Conservation (phyloP, 257 asterid genomes). For the Nicotiana knightiana region DNA sequence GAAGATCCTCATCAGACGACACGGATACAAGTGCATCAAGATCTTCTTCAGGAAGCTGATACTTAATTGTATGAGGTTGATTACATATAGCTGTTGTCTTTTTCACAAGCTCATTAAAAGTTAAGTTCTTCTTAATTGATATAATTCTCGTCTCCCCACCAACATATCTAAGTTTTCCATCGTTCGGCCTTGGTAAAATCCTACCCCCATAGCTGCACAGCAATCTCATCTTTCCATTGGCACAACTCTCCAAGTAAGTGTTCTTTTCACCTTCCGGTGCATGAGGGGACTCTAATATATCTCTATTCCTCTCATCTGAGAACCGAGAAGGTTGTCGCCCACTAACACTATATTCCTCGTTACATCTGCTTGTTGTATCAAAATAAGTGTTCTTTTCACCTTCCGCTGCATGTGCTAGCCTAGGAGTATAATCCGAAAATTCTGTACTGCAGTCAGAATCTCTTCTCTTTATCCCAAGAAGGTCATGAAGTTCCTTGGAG, state of each 20-base stretch:
- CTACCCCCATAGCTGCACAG: slow-evolving; percentile 93
- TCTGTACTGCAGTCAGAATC: slow-evolving; percentile 31
- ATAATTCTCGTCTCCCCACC: slow-evolving; percentile 89
- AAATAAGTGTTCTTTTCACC: slow-evolving; percentile 14
- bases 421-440: slow-evolving; percentile 20
- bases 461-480: slow-evolving; percentile 22
- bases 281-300: slow-evolving; percentile 39
- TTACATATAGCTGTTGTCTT: slow-evolving; percentile 56
- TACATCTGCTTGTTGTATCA: slow-evolving; percentile 24
- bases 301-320: slow-evolving; percentile 27
- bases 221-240: slow-evolving; percentile 54
- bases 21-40: slow-evolving; percentile 85
- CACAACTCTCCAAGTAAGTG: slow-evolving; percentile 10
- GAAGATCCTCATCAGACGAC: slow-evolving; percentile 84
- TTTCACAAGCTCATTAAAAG: slow-evolving; percentile 50
- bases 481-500: slow-evolving; percentile 33
- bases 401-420: slow-evolving; percentile 28
- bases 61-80: slow-evolving; percentile 62
- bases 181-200: slow-evolving; percentile 76
- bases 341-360: slow-evolving; percentile 14
- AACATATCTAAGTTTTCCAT: slow-evolving; percentile 75
- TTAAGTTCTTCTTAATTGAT: slow-evolving; percentile 50
- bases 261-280: neutral
- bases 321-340: slow-evolving; percentile 24
- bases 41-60: slow-evolving; percentile 94